These are phyloP conservation scores for Kwoniella heveanensis DNA, from an alignment of 768 basidiomycete genomes.

Conservation along the genomic window DNA sequence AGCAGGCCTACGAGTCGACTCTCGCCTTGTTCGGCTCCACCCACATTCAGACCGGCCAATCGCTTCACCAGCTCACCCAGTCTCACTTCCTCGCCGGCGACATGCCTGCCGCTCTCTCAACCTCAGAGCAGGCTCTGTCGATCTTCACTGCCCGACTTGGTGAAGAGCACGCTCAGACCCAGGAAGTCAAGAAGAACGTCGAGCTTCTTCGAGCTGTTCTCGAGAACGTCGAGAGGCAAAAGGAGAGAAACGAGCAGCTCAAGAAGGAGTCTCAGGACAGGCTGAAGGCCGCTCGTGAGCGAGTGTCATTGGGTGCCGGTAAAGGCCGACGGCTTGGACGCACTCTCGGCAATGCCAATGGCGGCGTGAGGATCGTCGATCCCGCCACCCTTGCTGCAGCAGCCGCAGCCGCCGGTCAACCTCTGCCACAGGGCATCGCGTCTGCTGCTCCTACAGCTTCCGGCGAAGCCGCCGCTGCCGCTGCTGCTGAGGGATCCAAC, in stretches of 20 bases:
- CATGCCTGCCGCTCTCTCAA: slow-evolving; percentile 49
- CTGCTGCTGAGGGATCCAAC: slow-evolving; percentile 13
- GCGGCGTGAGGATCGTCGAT: slow-evolving; percentile 10
- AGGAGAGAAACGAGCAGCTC: slow-evolving; percentile 40
- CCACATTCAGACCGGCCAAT: slow-evolving; percentile 55
- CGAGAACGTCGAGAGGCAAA: slow-evolving; percentile 45
- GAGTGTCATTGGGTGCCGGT: slow-evolving; percentile 31
- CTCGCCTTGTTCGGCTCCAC: slow-evolving; percentile 54
- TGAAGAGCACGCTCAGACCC: slow-evolving; percentile 53
- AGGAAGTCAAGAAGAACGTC: slow-evolving; percentile 55
- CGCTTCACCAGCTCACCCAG: slow-evolving; percentile 56
- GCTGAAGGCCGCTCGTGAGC: slow-evolving; percentile 35
- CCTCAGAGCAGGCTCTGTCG: slow-evolving; percentile 44
- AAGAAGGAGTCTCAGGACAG: slow-evolving; percentile 47
- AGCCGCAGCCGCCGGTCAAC: slow-evolving; percentile 22
- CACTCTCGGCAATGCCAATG: slow-evolving; percentile 14
- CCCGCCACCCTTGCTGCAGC: slow-evolving; percentile 22
- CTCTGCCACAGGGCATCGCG: slow-evolving; percentile 4
- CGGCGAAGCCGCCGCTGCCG: slow-evolving; percentile 6
- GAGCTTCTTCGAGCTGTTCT: slow-evolving; percentile 55
- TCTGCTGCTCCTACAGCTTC: neutral
- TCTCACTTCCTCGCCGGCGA: slow-evolving; percentile 56
- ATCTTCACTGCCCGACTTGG: slow-evolving; percentile 56
- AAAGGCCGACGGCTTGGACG: slow-evolving; percentile 13
- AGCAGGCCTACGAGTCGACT: slow-evolving; percentile 46